Conservation (phyloP, 2,329 filamentous ascomycete genomes). For the Exophiala xenobiotica region DNA sequence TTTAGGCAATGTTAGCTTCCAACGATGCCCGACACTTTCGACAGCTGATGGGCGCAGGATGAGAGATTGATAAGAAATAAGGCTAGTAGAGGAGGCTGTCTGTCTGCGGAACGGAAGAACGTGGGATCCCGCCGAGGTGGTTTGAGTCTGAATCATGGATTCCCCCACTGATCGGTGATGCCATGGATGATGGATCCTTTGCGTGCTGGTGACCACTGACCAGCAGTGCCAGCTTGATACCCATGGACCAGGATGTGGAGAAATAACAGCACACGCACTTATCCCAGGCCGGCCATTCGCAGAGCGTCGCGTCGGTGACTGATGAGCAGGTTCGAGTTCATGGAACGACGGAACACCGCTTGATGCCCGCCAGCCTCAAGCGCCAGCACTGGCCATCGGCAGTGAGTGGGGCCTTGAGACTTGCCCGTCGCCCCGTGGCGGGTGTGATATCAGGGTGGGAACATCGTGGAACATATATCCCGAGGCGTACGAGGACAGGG, state of each 20-base stretch:
- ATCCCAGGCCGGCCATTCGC: background rate
- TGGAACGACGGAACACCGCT: background rate
- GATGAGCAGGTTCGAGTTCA: background rate
- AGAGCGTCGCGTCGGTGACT: background rate
- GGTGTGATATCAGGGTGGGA: background rate
- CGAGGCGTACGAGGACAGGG: background rate
- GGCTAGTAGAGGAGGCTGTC: conserved; percentile 10
- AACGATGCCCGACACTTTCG: conserved; percentile 24
- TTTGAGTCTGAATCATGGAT: conserved; percentile 1
- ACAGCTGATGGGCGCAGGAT: conserved; percentile 10
- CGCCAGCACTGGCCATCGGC: too few relatives aligned
- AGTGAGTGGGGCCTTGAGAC: too few relatives aligned
- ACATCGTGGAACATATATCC: background rate
- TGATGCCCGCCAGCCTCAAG: background rate
- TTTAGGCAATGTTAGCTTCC: conserved; percentile 23
- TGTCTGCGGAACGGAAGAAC: conserved; percentile 26
- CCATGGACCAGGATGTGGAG: too few relatives aligned
- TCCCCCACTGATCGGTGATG: background rate
- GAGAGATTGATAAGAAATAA: conserved; percentile 22
- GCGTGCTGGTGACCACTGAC: too few relatives aligned
- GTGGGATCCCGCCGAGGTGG: conserved; percentile 24
- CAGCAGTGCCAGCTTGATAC: too few relatives aligned
- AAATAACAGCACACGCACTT: background rate
- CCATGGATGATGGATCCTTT: background rate
- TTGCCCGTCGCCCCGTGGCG: too few relatives aligned